A percentile compares a stretch with the other conserved stretches of the same genome.
These are phyloP conservation scores for Rhizoclosmatium sp. DNA, from an alignment of 192 early-diverging fungal species.

Conservation along the genomic window DNA sequence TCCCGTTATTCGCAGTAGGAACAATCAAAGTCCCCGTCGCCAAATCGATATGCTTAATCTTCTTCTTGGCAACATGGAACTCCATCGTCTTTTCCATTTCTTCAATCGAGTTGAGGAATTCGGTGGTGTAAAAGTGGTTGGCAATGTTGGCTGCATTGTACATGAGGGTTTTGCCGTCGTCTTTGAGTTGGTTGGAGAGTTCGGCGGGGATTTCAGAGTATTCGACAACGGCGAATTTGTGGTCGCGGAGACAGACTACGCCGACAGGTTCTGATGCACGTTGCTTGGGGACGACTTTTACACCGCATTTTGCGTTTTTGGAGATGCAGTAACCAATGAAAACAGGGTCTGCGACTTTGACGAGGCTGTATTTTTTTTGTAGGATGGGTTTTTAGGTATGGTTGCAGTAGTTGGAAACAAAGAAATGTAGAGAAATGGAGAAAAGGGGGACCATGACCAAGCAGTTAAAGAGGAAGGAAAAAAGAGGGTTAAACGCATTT, in stretches of 20 bases:
- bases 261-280: slow-evolving; percentile 90
- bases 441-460: neutral
- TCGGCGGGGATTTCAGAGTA: slow-evolving; percentile 92
- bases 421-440: neutral
- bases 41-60: slow-evolving; percentile 92
- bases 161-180: slow-evolving; percentile 71
- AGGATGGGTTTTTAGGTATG: neutral
- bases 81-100: slow-evolving; percentile 84
- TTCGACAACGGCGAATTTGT: slow-evolving; percentile 88
- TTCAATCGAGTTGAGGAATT: slow-evolving; percentile 87
- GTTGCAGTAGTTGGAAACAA: neutral
- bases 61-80: slow-evolving; percentile 98
- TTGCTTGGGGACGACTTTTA: slow-evolving; percentile 91
- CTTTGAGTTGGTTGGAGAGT: slow-evolving; percentile 72
- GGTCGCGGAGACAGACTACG: slow-evolving; percentile 90
- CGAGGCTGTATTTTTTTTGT: slow-evolving; percentile 54
- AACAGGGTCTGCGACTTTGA: slow-evolving; percentile 94
- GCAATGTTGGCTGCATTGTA: slow-evolving; percentile 97
- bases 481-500: too few relatives aligned
- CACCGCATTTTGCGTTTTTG: slow-evolving; percentile 92
- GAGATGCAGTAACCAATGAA: slow-evolving; percentile 94
- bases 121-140: slow-evolving; percentile 97
- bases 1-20: slow-evolving; percentile 88
- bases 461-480: neutral
- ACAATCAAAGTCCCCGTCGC: slow-evolving; percentile 71